phyloP scores from a whole-genome alignment of 805 yeast genomes.

The Starmerella roubikii region DNA sequence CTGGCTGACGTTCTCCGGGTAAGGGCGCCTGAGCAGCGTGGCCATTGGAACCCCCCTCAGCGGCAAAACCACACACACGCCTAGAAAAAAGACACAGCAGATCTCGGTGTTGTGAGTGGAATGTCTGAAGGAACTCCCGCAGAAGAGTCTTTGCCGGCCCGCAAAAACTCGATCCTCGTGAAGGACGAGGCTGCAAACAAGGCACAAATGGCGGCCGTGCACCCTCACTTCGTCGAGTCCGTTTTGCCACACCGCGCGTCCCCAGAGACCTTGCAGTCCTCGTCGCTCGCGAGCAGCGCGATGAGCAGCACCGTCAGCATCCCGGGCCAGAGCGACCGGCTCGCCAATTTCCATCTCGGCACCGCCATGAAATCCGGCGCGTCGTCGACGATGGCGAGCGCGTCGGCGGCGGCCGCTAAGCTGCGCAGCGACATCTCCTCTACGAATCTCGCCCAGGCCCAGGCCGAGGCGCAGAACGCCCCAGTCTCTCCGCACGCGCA shows the following conservation, averaged over 20 bases:
- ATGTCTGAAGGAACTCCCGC: background rate
- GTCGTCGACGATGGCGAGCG: background rate
- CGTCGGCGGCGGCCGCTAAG: background rate
- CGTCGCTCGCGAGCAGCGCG: background rate
- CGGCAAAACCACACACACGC: too few species aligned
- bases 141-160: slow-evolving; percentile 3
- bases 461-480: slow-evolving; percentile 5
- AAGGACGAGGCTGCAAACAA: slow-evolving; percentile 15
- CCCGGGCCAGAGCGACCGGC: slow-evolving; percentile 2
- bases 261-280: background rate
- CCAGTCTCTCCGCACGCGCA: background rate
- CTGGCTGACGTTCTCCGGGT: too few species aligned
- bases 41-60: too few species aligned
- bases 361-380: background rate
- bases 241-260: slow-evolving; percentile 11
- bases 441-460: slow-evolving; percentile 8
- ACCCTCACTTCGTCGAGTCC: slow-evolving; percentile 21
- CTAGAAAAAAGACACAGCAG: too few species aligned
- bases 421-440: too few species aligned
- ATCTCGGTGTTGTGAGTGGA: too few species aligned
- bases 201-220: slow-evolving; percentile 11
- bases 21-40: too few species aligned
- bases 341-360: slow-evolving; percentile 7
- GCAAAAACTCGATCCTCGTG: slow-evolving; percentile 20
- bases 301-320: background rate